A percentile compares a stretch with the other conserved stretches of the same genome.
phyloP scores from a whole-genome alignment of 116 monocot genomes.

The Posidonia oceanica region DNA sequence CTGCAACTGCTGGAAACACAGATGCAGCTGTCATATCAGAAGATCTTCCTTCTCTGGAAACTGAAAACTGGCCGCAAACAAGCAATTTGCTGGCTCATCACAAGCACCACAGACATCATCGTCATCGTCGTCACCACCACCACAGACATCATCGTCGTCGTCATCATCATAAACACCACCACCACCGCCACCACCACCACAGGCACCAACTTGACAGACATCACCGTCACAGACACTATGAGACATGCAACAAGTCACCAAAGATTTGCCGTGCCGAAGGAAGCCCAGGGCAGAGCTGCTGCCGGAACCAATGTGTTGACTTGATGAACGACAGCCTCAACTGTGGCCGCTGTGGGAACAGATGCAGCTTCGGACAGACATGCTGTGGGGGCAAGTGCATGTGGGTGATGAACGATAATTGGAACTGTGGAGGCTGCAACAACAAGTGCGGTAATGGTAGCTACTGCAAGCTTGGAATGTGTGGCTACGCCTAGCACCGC shows the following conservation, averaged over 20 bases:
- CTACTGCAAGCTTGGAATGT: slow-evolving; percentile 18
- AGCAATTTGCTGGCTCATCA: background rate
- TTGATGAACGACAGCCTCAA: slow-evolving; percentile 17
- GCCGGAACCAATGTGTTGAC: slow-evolving; percentile 29
- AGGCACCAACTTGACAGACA: background rate
- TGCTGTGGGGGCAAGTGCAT: slow-evolving; percentile 23
- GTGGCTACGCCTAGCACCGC: slow-evolving; percentile 15
- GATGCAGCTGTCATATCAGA: background rate
- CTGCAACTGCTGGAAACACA: background rate
- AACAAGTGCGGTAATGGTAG: slow-evolving; percentile 11
- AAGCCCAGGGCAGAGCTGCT: slow-evolving; percentile 22
- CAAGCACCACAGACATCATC: background rate
- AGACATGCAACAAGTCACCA: slow-evolving; percentile 28
- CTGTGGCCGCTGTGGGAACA: slow-evolving; percentile 22
- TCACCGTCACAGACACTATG: background rate
- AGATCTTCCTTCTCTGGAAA: background rate
- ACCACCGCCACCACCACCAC: too few relatives aligned
- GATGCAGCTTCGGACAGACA: slow-evolving; percentile 15
- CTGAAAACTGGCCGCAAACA: background rate
- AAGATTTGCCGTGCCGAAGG: slow-evolving; percentile 11
- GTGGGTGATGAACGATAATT: slow-evolving; percentile 7
- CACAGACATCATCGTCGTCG: too few relatives aligned
- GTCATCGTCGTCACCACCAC: background rate
- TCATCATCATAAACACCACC: too few relatives aligned
- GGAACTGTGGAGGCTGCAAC: slow-evolving; percentile 17